phyloP scores from a whole-genome alignment of 73 alveolate genomes.

The Paramecium bursaria region DNA sequence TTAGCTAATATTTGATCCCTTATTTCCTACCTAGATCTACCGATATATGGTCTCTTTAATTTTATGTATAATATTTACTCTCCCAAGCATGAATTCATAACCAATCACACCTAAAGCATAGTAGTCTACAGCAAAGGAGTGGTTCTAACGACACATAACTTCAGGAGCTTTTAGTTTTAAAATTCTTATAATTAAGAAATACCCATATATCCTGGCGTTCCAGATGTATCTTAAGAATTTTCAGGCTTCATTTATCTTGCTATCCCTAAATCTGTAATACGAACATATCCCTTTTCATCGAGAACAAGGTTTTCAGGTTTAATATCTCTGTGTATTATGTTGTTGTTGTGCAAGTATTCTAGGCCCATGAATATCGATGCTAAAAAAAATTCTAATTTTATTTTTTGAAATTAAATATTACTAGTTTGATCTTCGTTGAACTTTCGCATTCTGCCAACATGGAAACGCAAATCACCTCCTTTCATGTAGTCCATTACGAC shows the following conservation, averaged over 20 bases:
- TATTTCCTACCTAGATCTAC: slow-evolving; percentile 76
- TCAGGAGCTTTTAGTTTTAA: slow-evolving; percentile 87
- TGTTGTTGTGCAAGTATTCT: slow-evolving; percentile 77
- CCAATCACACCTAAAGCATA: slow-evolving; percentile 88
- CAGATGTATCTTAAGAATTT: slow-evolving; percentile 64
- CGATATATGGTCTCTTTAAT: slow-evolving; percentile 79
- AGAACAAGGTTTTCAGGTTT: slow-evolving; percentile 88
- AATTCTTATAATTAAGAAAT: background rate
- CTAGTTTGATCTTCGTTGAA: slow-evolving; percentile 92
- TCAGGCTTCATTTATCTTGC: slow-evolving; percentile 77
- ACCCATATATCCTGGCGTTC: slow-evolving; percentile 71
- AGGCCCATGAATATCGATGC: slow-evolving; percentile 78
- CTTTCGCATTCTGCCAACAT: slow-evolving; percentile 82
- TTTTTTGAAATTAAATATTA: slow-evolving; percentile 62
- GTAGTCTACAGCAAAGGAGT: slow-evolving; percentile 78
- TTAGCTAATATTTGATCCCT: slow-evolving; percentile 79
- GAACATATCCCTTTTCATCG: slow-evolving; percentile 77
- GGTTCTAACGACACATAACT: slow-evolving; percentile 82
- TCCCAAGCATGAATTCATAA: slow-evolving; percentile 81
- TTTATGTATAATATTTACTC: slow-evolving; percentile 17
- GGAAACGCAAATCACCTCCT: slow-evolving; percentile 96
- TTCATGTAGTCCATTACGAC: slow-evolving; percentile 88
- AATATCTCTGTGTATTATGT: slow-evolving; percentile 83
- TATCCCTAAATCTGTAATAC: slow-evolving; percentile 83
- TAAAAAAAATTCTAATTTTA: slow-evolving; percentile 72